phyloP scores from a whole-genome alignment of 1,284 basidiomycete species.

The Melampsora occidentalis region DNA sequence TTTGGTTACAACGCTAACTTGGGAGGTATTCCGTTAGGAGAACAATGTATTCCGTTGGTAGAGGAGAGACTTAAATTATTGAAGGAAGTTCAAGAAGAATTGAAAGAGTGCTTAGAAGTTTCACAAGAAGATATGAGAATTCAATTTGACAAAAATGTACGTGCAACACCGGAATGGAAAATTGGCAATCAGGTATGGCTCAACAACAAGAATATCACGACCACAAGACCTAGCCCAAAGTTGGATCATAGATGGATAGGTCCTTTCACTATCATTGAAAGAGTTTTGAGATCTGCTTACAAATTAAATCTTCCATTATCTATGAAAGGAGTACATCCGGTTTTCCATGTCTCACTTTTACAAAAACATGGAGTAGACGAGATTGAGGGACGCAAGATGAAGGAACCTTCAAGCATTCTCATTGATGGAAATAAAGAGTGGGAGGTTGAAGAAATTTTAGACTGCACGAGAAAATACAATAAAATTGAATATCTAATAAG shows the following conservation, averaged over 20 bases:
- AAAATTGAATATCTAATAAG: no score
- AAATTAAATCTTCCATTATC: neutral
- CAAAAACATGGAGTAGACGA: neutral
- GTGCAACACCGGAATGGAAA: neutral
- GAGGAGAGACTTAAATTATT: neutral
- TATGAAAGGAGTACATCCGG: neutral
- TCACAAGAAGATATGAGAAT: neutral
- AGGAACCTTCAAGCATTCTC: no score
- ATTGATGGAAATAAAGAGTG: no score
- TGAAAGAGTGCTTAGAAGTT: neutral
- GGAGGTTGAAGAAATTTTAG: no score
- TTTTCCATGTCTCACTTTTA: neutral
- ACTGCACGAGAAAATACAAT: no score
- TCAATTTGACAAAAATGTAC: neutral
- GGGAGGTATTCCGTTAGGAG: neutral
- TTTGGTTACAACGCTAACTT: neutral
- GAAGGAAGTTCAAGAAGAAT: neutral
- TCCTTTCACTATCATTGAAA: slow-evolving; percentile 6
- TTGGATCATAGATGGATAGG: slow-evolving; percentile 7
- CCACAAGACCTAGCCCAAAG: slow-evolving; percentile 7
- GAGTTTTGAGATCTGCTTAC: neutral
- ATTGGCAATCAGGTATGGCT: slow-evolving; percentile 2
- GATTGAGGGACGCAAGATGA: neutral
- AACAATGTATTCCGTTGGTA: neutral
- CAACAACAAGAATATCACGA: neutral